A percentile compares a stretch with the other conserved stretches of the same genome.
Conservation (phyloP, 1,284 basidiomycete species). For the Trichosporon ovoides region DNA sequence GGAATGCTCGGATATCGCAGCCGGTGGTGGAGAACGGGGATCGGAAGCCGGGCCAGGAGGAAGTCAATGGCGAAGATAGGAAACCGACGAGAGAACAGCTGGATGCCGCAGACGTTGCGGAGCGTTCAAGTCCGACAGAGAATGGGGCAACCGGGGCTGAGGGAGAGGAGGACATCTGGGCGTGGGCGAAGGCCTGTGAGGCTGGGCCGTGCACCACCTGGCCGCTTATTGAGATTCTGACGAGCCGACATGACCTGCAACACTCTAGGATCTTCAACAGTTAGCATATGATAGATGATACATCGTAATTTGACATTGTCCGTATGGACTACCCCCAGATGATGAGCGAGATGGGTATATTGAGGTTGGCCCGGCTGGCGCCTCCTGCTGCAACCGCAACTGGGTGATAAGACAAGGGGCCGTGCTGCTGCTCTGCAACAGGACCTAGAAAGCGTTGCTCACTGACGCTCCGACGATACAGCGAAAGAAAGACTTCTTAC, state of each 20-base stretch:
- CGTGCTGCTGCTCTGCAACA: no score
- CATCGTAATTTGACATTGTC: background rate
- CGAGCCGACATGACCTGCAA: slow-evolving; percentile 83
- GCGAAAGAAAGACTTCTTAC: slow-evolving; percentile 20
- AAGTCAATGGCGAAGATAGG: background rate
- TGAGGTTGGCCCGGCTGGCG: background rate
- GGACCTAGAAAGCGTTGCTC: no score
- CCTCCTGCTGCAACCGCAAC: background rate
- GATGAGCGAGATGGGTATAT: background rate
- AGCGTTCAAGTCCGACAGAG: no score
- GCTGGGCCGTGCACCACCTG: slow-evolving; percentile 74
- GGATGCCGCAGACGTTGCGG: background rate
- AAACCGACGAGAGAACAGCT: background rate
- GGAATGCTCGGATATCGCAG: background rate
- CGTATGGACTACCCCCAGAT: no score
- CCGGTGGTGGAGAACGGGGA: background rate
- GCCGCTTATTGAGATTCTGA: slow-evolving; percentile 92
- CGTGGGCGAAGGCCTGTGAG: slow-evolving; percentile 37
- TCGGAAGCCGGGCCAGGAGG: background rate
- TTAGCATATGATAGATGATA: slow-evolving; percentile 17
- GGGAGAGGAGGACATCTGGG: slow-evolving; percentile 38
- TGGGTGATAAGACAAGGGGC: no score
- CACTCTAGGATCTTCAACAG: slow-evolving; percentile 93
- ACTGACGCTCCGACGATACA: no score
- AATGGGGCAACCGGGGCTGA: background rate